Percentiles rank a stretch among this genome's conserved stretches.
Evolutionary conservation across 805 yeast species (phyloP).

Genomic region (Nakazawaea laoshanensis): DNA sequence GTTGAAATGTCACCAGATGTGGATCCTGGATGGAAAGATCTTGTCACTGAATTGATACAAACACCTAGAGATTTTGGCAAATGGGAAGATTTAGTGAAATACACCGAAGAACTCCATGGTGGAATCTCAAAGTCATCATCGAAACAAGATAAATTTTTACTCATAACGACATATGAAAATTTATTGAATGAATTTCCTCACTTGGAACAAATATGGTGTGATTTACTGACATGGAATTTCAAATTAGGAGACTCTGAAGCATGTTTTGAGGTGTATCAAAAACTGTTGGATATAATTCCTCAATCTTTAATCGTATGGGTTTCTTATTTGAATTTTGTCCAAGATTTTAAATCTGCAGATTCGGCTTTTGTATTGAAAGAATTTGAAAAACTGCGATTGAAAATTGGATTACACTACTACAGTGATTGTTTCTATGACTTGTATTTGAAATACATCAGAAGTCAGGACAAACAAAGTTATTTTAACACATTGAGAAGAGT

Average conservation of each 20-base stretch:
- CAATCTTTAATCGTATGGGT: constrained; percentile 45
- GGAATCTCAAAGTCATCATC: constrained; percentile 28
- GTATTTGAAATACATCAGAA: constrained; percentile 34
- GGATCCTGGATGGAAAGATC: constrained; percentile 16
- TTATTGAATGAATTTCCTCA: constrained; percentile 39
- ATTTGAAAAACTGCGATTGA: constrained; percentile 36
- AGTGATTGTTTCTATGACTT: constrained; percentile 41
- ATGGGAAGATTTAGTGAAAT: constrained; percentile 29
- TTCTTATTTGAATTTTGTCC: constrained; percentile 26
- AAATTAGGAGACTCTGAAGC: constrained; percentile 30
- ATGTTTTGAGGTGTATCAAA: constrained; percentile 27
- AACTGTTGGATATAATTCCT: constrained; percentile 30
- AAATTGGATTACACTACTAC: constrained; percentile 45
- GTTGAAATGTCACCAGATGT: constrained; percentile 11
- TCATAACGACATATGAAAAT: constrained; percentile 32
- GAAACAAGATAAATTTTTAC: constrained; percentile 19
- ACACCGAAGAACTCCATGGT: constrained; percentile 21
- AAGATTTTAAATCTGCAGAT: constrained; percentile 4
- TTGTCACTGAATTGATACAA: constrained; percentile 13
- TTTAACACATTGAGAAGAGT: constrained; percentile 35
- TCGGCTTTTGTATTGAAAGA: constrained; percentile 22
- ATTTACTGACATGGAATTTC: constrained; percentile 40
- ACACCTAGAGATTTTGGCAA: constrained; percentile 25
- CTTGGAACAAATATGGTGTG: constrained; percentile 49
- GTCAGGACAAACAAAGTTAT: constrained; percentile 21